Evolutionary conservation across 345 rosid species (phyloP), one percentile per base, ranked within the genome.

Genomic region (Rhizophora apiculata): DNA sequence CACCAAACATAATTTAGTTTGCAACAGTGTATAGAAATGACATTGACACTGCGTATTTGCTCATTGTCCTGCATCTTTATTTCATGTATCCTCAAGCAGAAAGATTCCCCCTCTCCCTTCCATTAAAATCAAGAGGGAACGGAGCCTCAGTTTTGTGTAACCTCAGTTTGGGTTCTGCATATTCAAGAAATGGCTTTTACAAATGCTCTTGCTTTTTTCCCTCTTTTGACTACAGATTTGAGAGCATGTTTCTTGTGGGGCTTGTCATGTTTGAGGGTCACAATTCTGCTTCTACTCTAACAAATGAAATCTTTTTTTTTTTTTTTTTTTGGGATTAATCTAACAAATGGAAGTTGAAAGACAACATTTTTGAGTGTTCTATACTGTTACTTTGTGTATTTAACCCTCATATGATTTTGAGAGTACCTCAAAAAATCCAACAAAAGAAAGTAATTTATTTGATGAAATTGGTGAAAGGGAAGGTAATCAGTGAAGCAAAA

Each of bases 111-210:
- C 65, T 9, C 2, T 8, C 64, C 70, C 58, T 58, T 55, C 39
- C 68, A 11, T 57, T 65, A 15, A 74, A 62, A 79, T 78, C 67
- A 83, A 65, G 83, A 75, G 52, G 13, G 86, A 80, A 74, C 74
- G 83, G 80, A 69, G 78, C 77, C n/a, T n/a, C n/a, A n/a, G n/a
- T 73, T 68, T 65, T 70, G 36, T 51, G 77, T 72, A 61, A 55
- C 76, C 75, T 71, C 78, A 82, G 27, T 21, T 8, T 9, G 59
- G 22, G 27, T 37, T 37, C 11, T 73, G 76, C 78, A 82, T 76
- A 79, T 80, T 84, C 85, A 79, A 70, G 74, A 75, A 39, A 70
- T 74, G 73, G 72, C 89, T 84, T 82, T 85, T 79, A 66, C 85
- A 77, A 80, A 27, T 37, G 21, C 82, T 83, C 82, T 78, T 82